Percentiles rank a stretch among this genome's conserved stretches.
phyloP scores from a whole-genome alignment of 1,284 basidiomycete species.

The Caloboletus inedulis region DNA sequence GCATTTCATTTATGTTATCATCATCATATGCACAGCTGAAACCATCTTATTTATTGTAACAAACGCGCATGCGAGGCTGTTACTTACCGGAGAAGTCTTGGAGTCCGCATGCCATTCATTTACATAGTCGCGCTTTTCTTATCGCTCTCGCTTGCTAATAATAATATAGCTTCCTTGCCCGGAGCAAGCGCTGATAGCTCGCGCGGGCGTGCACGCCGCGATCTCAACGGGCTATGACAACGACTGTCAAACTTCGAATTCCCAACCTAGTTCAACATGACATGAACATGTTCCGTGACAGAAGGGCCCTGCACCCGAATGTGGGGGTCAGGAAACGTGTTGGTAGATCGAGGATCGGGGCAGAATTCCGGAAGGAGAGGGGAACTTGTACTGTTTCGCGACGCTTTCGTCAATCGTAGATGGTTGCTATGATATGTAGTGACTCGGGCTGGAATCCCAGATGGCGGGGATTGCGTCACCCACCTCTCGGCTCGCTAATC shows the following conservation, averaged over 20 bases:
- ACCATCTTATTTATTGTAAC: constrained; percentile 8
- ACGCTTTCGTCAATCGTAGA: background rate
- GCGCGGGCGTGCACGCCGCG: background rate
- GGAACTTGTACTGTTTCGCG: background rate
- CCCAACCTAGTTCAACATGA: background rate
- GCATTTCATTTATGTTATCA: constrained; percentile 11
- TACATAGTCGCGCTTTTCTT: background rate
- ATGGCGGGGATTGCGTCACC: background rate
- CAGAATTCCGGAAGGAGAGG: background rate
- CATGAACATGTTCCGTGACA: constrained; percentile 12
- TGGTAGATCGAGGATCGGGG: background rate
- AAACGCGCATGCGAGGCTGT: background rate
- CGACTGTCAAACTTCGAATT: background rate
- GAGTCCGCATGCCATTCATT: background rate
- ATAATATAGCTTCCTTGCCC: background rate
- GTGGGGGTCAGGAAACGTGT: background rate
- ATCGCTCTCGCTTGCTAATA: constrained; percentile 6
- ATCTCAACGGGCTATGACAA: constrained; percentile 1
- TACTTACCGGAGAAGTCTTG: background rate
- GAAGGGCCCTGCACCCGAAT: background rate
- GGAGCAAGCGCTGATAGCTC: background rate
- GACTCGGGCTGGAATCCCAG: background rate
- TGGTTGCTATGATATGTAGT: constrained; percentile 5
- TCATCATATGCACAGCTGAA: constrained; percentile 1
- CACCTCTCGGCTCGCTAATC: background rate